Percentiles rank a stretch among this genome's conserved stretches.
Evolutionary conservation across 208 protist species (phyloP).

Genomic region (Balamuthia mandrillaris): DNA sequence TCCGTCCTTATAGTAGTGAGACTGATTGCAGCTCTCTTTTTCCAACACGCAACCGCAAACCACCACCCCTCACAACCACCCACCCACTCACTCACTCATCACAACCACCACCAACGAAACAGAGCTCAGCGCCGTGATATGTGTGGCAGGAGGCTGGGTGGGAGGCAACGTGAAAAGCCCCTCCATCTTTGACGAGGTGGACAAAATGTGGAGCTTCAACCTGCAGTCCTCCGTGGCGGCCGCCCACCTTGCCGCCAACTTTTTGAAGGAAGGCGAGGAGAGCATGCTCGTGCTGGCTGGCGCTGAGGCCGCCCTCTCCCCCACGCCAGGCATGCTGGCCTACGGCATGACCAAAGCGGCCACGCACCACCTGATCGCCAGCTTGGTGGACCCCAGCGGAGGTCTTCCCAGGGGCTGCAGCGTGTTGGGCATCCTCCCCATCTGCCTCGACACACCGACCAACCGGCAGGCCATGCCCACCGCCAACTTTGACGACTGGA

Average conservation of each 20-base stretch:
- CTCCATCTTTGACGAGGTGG: constrained; percentile 14
- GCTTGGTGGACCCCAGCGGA: background rate
- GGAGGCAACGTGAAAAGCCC: background rate
- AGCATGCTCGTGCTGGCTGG: constrained; percentile 42
- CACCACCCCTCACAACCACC: background rate
- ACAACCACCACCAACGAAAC: background rate
- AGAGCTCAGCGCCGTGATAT: constrained; percentile 5
- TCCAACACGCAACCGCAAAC: background rate
- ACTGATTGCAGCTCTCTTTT: too few relatives aligned
- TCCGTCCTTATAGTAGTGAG: too few relatives aligned
- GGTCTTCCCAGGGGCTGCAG: constrained; percentile 14
- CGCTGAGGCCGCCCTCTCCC: constrained; percentile 7
- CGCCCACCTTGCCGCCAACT: constrained; percentile 22
- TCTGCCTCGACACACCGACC: constrained; percentile 38
- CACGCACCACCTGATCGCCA: constrained; percentile 34
- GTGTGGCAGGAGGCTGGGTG: constrained; percentile 36
- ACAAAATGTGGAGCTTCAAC: constrained; percentile 30
- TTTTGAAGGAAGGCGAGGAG: constrained; percentile 16
- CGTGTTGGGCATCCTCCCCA: constrained; percentile 11
- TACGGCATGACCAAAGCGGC: constrained; percentile 43
- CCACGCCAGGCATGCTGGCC: constrained; percentile 31
- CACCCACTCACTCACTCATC: background rate
- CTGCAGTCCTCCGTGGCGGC: constrained; percentile 10
- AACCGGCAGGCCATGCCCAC: constrained; percentile 43
- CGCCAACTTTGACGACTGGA: constrained; percentile 42